These are phyloP conservation scores for Pseudonitzschia multiseries DNA, from an alignment of 108 stramenopile genomes.

Conservation along the genomic window DNA sequence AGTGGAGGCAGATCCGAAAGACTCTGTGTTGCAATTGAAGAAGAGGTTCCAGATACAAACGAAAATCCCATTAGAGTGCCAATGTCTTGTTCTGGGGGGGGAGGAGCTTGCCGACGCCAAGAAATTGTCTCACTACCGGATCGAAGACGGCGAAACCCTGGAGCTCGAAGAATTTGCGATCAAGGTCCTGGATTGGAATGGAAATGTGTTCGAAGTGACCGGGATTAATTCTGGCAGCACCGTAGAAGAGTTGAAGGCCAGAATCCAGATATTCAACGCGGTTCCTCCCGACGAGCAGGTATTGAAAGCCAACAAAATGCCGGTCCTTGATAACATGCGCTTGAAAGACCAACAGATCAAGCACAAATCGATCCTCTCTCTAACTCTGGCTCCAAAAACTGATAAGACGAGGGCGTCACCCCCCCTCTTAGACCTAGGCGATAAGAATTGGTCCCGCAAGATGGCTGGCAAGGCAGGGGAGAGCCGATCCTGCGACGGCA, in stretches of 20 bases:
- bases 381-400: not conserved
- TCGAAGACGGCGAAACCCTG: not conserved
- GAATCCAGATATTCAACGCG: not conserved
- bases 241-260: not conserved
- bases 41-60: not conserved
- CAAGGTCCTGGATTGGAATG: slow-evolving; percentile 5
- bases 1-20: not conserved
- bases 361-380: not conserved
- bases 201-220: not conserved
- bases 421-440: not conserved
- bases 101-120: not conserved
- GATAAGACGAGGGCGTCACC: not conserved
- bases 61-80: not conserved
- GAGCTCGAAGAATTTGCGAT: not conserved
- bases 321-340: not conserved
- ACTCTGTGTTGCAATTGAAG: not conserved
- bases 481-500: too few relatives aligned
- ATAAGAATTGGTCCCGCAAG: too few relatives aligned
- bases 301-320: not conserved
- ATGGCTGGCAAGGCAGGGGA: too few relatives aligned
- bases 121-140: not conserved
- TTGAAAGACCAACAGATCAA: slow-evolving; percentile 3
- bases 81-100: not conserved
- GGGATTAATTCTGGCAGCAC: not conserved
- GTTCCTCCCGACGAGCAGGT: not conserved